phyloP scores from a whole-genome alignment of 805 yeast species.

The Wickerhamomyces strasburgensis region DNA sequence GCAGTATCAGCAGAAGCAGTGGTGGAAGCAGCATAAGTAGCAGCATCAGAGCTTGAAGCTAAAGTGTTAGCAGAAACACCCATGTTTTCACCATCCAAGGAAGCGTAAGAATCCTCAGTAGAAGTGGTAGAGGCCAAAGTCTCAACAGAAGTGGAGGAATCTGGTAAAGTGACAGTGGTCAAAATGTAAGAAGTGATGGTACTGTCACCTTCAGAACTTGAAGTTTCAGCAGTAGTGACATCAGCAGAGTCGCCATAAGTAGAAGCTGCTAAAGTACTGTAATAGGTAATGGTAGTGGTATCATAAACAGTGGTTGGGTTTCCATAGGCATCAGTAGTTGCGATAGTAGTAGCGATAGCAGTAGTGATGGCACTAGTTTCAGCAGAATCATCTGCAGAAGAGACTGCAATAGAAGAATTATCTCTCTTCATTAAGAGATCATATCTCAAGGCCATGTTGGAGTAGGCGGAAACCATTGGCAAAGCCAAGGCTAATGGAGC shows the following conservation, averaged over 20 bases:
- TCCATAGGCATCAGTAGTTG: slow-evolving; percentile 21
- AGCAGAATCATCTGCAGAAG: slow-evolving; percentile 1
- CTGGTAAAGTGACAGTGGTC: slow-evolving; percentile 8
- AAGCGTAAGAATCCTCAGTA: background rate
- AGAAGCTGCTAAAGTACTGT: slow-evolving; percentile 16
- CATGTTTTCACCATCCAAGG: slow-evolving; percentile 2
- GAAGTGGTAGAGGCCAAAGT: slow-evolving; percentile 1
- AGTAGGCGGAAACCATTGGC: slow-evolving; percentile 16
- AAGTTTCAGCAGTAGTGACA: slow-evolving; percentile 2
- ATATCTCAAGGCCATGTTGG: slow-evolving; percentile 23
- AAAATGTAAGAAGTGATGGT: slow-evolving; percentile 6
- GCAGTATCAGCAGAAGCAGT: slow-evolving; percentile 4
- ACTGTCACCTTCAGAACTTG: slow-evolving; percentile 6
- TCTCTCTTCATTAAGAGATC: slow-evolving; percentile 21
- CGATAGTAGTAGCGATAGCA: slow-evolving; percentile 16
- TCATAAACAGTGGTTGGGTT: slow-evolving; percentile 9
- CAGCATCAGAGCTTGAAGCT: slow-evolving; percentile 2
- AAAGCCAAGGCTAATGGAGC: slow-evolving; percentile 12
- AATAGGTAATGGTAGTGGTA: slow-evolving; percentile 13
- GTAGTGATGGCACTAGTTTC: slow-evolving; percentile 16
- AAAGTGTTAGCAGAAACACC: slow-evolving; percentile 5
- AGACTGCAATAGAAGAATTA: slow-evolving; percentile 8
- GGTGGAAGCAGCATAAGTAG: slow-evolving; percentile 3
- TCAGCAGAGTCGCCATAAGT: slow-evolving; percentile 5
- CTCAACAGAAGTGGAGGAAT: slow-evolving; percentile 1